Evolutionary conservation across 352 stramenopile species (phyloP), one percentile per base, ranked within the genome.

Genomic region (Pythium grandisporangium): DNA sequence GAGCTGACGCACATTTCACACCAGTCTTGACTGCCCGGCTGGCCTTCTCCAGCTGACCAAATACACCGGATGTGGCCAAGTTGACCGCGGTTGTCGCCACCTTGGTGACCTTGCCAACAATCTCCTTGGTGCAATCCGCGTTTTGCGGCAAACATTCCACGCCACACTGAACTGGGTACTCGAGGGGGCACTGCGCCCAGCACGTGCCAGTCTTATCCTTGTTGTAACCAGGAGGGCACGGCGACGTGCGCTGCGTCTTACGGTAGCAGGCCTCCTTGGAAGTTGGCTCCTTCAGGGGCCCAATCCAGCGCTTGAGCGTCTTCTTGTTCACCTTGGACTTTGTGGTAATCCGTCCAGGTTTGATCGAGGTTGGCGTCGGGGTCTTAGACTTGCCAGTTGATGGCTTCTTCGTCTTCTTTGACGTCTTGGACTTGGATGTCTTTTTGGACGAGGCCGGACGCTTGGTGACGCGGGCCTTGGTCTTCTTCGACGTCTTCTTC

Each of bases 131-230:
- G 16, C 38, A 45, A 24, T 45, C 38, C 5, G 38, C 38, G 46
- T 77, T 83, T 45, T 77, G 63, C n/a, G 61, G 70, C 32, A 83
- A 58, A 27, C 67, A 84, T 33, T 81, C 65, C 48, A 73, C 42
- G n/a, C 48, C 66, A 30, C 70, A 84, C n/a, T 60, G 37, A 2
- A 83, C 58, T 2, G 70, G 70, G 51, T 75, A 83, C 22, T 72
- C 58, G 13, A 77, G 38, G 0, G 70, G 70, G 20, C 70, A 83
- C 42, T 79, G 50, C 0, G 66, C 63, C 69, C 69, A 82, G 42
- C 65, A 82, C 6, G 69, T 78, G 11, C 63, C 53, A 38, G 66
- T 58, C 0, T 61, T 52, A 29, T 78, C 62, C n/a, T 59, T 71
- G 32, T 69, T 58, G 50, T 70, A 81, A 19, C 68, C 68, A 4